Evolutionary conservation across 345 rosid genomes (phyloP), one percentile per base, ranked within the genome.

Genomic region (Eutrema japonicum): DNA sequence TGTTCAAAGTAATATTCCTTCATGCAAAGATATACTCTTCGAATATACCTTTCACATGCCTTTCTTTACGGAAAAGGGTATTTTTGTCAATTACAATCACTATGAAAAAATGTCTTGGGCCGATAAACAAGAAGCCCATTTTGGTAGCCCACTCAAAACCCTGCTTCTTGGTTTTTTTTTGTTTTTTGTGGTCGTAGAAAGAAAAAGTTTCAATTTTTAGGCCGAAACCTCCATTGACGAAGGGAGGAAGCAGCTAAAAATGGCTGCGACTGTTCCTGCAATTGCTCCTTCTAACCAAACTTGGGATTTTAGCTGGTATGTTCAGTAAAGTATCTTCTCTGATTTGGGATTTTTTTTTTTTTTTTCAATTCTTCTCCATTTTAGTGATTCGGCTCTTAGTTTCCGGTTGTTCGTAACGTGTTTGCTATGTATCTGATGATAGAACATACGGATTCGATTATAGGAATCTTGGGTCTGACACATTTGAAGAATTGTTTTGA

Each of bases 281-380:
- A 10, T 1, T 22, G 11, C 51, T 71, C 70, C 68, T 12, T 73
- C 58, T 22, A 29, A 32, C 14, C 77, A 69, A 63, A 54, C 56
- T 36, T 83, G 90, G 92, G 89, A 84, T 51, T 89, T 84, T 64
- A 85, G 83, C 74, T 86, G 89, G 90, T 89, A 65, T 14, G 59
- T 16, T 64, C 46, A 29, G 8, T 50, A 13, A 42, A 18, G 57
- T 53, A 41, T 46, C 10, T 37, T 55, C 47, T 58, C 45, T n/a
- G 33, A 6, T 45, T 41, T 14, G 7, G 14, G 33, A 33, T 1
- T 0, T 22, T 18, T 32, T 0, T 32, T n/a, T n/a, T 1, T 54
- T 6, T 60, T 7, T 42, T 10, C 9, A 7, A 6, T 40, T 63
- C 22, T 29, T 57, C 67, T 43, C 37, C 18, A 10, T 10, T 37